Evolutionary conservation across 2,329 filamentous ascomycete genomes (phyloP).

Genomic region (Xylaria sp.): DNA sequence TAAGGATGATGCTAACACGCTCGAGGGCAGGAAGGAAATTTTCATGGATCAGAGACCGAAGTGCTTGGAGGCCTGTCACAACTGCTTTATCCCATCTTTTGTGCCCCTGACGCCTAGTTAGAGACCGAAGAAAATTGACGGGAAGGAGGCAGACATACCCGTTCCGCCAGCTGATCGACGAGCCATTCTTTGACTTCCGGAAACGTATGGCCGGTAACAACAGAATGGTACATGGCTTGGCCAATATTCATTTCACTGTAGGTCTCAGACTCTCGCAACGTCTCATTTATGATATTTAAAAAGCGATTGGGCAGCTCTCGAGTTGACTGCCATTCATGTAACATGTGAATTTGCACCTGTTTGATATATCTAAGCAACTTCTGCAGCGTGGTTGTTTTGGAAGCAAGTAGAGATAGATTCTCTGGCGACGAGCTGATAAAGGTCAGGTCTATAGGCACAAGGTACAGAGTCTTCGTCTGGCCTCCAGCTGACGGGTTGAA

Average conservation of each 20-base stretch:
- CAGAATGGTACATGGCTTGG: conserved; percentile 83
- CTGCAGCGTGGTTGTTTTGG: conserved; percentile 87
- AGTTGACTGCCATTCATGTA: conserved; percentile 83
- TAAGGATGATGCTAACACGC: conserved; percentile 82
- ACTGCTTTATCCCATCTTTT: conserved; percentile 96
- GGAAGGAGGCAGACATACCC: conserved; percentile 68
- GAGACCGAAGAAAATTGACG: not conserved
- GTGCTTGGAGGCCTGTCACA: conserved; percentile 77
- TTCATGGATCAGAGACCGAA: conserved; percentile 83
- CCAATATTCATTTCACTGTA: conserved; percentile 72
- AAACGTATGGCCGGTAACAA: conserved; percentile 84
- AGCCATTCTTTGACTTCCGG: conserved; percentile 86
- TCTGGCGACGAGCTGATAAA: conserved; percentile 83
- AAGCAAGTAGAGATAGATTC: conserved; percentile 84
- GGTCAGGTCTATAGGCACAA: conserved; percentile 84
- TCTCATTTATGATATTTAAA: conserved; percentile 79
- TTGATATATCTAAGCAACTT: conserved; percentile 87
- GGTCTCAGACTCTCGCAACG: conserved; percentile 71
- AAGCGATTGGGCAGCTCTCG: conserved; percentile 84
- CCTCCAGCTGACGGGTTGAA: conserved; percentile 59
- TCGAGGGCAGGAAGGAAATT: conserved; percentile 91
- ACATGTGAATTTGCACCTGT: conserved; percentile 82
- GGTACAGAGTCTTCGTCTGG: conserved; percentile 59
- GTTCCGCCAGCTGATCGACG: conserved; percentile 81
- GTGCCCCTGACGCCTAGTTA: conserved; percentile 70